Percentiles rank a stretch among this genome's conserved stretches.
phyloP scores from a whole-genome alignment of 495 filamentous ascomycete species.

The Podospora anserina region DNA sequence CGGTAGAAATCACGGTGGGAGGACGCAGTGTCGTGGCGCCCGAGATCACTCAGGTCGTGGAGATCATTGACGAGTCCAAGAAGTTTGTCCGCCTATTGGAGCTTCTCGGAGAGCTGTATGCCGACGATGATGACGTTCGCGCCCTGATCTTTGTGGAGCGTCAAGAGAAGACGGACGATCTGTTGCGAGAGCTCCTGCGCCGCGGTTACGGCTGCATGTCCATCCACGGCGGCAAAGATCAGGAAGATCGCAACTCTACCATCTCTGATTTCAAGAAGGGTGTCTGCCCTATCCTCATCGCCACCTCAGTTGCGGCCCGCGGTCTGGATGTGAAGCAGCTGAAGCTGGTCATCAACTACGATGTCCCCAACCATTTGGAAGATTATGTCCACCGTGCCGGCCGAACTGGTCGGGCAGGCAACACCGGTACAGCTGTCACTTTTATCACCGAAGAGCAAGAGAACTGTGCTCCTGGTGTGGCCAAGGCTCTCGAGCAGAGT shows the following conservation, averaged over 20 bases:
- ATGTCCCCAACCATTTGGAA: slow-evolving; percentile 93
- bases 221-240: slow-evolving; percentile 94
- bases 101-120: slow-evolving; percentile 82
- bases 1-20: slow-evolving; percentile 89
- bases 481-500: slow-evolving; percentile 90
- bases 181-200: slow-evolving; percentile 76
- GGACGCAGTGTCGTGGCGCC: slow-evolving; percentile 88
- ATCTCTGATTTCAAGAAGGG: slow-evolving; percentile 95
- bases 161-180: slow-evolving; percentile 86
- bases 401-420: slow-evolving; percentile 90
- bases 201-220: slow-evolving; percentile 94
- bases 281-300: slow-evolving; percentile 82
- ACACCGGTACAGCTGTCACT: slow-evolving; percentile 90
- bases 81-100: slow-evolving; percentile 85
- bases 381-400: slow-evolving; percentile 98
- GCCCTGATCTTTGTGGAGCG: slow-evolving; percentile 91
- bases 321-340: slow-evolving; percentile 96
- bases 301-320: slow-evolving; percentile 93
- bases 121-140: slow-evolving; percentile 82
- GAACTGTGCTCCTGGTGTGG: slow-evolving; percentile 82
- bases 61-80: slow-evolving; percentile 75
- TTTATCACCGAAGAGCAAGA: slow-evolving; percentile 92
- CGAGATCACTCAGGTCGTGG: slow-evolving; percentile 92
- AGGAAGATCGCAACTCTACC: slow-evolving; percentile 89
- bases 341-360: slow-evolving; percentile 95